Conservation (phyloP, 352 stramenopile genomes). For the Aphanomyces invadans region DNA sequence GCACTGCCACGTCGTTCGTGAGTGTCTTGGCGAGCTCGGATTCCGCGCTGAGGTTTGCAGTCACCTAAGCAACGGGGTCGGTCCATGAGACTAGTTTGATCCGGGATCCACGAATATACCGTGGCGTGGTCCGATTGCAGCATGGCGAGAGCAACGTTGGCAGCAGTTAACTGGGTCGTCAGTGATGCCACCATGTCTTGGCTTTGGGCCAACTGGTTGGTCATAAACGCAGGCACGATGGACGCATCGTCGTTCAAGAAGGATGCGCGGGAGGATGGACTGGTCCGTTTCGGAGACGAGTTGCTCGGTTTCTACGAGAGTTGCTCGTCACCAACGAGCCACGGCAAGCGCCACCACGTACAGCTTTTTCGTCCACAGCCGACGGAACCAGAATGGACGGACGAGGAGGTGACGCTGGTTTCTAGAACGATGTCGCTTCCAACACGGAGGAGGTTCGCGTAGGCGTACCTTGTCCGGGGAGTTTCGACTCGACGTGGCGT, state of each 20-base stretch:
- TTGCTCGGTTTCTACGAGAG: constrained; percentile 8
- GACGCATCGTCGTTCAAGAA: constrained; percentile 16
- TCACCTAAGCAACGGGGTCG: neutral
- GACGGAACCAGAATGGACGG: too few species aligned
- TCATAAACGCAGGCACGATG: constrained; percentile 19
- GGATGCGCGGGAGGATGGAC: constrained; percentile 7
- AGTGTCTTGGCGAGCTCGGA: neutral
- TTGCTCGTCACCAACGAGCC: neutral
- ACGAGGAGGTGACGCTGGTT: too few species aligned
- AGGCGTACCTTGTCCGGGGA: neutral
- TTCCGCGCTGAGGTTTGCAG: neutral
- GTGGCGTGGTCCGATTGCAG: constrained; percentile 9
- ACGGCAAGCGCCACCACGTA: too few species aligned
- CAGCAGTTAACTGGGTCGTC: constrained; percentile 4
- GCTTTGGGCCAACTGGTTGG: constrained; percentile 20
- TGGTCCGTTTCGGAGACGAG: neutral
- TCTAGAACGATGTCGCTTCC: too few species aligned
- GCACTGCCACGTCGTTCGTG: neutral
- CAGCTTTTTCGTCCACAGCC: too few species aligned
- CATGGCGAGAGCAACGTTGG: neutral
- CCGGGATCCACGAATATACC: too few species aligned
- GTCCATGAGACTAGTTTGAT: neutral
- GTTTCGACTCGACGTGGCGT: too few species aligned
- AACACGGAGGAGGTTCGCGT: too few species aligned
- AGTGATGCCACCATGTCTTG: neutral